Base-by-base conservation (phyloP, 108 stramenopile genomes). In the Asterionellopsis glacialis region DNA sequence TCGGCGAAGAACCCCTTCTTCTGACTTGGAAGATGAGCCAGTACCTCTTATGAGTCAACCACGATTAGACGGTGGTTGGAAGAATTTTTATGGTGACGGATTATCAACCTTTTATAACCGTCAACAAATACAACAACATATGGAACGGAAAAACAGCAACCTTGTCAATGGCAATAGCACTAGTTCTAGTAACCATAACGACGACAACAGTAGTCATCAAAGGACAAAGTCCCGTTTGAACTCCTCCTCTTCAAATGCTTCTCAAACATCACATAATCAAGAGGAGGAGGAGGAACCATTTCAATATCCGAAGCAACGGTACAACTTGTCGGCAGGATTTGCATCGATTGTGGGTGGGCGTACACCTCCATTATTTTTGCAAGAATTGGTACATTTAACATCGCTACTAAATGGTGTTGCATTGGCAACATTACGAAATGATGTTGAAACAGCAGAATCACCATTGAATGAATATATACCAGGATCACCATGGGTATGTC, bases 321-420 rank as follows among this genome's bases (percentile, higher is more conserved):
- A 44, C 10, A 5, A 18, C 1, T 59, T 69, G 21, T 22, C 44
- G 11, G 58, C 64, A 54, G 83, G 83, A 48, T 89, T 85, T 68
- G 82, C 84, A 21, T 72, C 72, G 24, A 73, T 64, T 6, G 45
- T 44, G 16, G 84, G 84, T 38, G 83, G 81, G 18, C 55, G 79
- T 2, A 87, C 86, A 11, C 80, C 89, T 21, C 68, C 81, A 11
- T 50, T 85, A 28, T 87, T 91, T 54, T 48, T 91, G 12, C 84
- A 91, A 56, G 89, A 91, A 58, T 57, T 87, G 70, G 77, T 75
- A 1, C 89, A 91, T 61, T 67, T 91, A 16, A 67, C 80, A 12
- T 84, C 83, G n/a, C 45, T 91, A 22, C 26, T 81, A 48, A 64
- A 26, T 40, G 85, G 83, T 11, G 85, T 91, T 10, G 85, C 84